These are phyloP conservation scores for Phaeoacremonium minimum DNA, from an alignment of 2,329 filamentous ascomycete genomes.

Conservation along the genomic window DNA sequence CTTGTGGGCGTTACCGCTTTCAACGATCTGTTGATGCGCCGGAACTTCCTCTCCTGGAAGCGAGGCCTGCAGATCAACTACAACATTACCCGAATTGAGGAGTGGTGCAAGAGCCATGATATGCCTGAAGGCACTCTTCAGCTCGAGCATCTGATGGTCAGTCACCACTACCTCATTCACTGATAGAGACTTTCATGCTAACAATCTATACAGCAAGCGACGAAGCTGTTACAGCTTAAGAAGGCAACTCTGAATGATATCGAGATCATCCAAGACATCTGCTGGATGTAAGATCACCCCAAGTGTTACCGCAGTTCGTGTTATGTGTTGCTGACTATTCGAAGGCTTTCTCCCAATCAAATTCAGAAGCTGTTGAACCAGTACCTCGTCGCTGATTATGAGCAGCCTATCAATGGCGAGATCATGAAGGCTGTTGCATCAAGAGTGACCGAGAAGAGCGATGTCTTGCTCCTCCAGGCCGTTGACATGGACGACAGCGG, in stretches of 20 bases:
- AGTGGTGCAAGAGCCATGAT: slow-evolving; percentile 99
- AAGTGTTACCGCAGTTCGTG: no score
- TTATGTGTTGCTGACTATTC: slow-evolving; percentile 4
- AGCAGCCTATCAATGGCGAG: slow-evolving; percentile 98
- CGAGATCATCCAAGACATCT: slow-evolving; percentile 99
- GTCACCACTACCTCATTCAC: slow-evolving; percentile 13
- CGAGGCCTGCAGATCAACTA: slow-evolving; percentile 99
- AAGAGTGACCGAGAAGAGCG: slow-evolving; percentile 95
- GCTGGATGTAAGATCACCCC: slow-evolving; percentile 81
- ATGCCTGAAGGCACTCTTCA: slow-evolving; percentile 98
- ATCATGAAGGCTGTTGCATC: slow-evolving; percentile 99
- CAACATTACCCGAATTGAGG: slow-evolving; percentile 98
- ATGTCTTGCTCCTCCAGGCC: slow-evolving; percentile 86
- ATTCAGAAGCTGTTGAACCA: slow-evolving; percentile 99
- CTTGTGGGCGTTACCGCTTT: slow-evolving; percentile 97
- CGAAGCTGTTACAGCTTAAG: slow-evolving; percentile 96
- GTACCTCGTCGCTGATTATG: slow-evolving; percentile 97
- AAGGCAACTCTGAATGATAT: slow-evolving; percentile 99
- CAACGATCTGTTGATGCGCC: slow-evolving; percentile 94
- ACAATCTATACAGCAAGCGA: slow-evolving; percentile 68
- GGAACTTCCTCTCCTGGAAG: slow-evolving; percentile 99
- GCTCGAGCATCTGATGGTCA: slow-evolving; percentile 94
- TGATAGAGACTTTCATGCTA: slow-evolving; percentile 12
- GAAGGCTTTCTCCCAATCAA: slow-evolving; percentile 91
- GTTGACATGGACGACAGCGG: slow-evolving; percentile 99